Evolutionary conservation across 306 rosid genomes (phyloP), one percentile per base, ranked within the genome.

Genomic region (Rosa chinensis): DNA sequence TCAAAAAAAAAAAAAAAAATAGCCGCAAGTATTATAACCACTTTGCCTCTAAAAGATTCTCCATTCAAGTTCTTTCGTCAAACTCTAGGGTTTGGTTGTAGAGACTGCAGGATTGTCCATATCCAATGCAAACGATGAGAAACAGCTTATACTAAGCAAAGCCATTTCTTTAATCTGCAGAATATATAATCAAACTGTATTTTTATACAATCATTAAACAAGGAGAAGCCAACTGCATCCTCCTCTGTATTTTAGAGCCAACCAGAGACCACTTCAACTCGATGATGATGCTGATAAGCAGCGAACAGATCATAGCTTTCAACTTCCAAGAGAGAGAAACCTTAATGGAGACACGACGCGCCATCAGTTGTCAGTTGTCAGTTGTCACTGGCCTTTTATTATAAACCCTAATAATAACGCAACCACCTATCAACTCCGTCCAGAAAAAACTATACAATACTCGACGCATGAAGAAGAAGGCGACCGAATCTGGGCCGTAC

Each of bases 311-410:
- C 6, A 49, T 20, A 23, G 23, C 2, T 8, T 18, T 20, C 39
- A 7, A 63, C 48, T 32, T 7, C n/a, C 5, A 43, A 48, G 77
- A 66, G 70, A 73, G 66, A 77, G 74, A 81, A 77, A 81, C 85
- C 87, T 81, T 78, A 84, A 78, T 74, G 85, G 77, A 67, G 87
- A 84, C 82, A 59, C 66, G 21, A 14, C 69, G 0, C 43, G 0
- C 2, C 45, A 78, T 49, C 88, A 74, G 78, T 70, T 52, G 76
- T 61, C 77, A 47, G 76, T 70, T 52, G 76, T 61, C 77, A 47
- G 35, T n/a, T 64, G 77, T 45, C 76, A 53, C 35, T 40, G 14
- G 43, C 23, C 35, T 43, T n/a, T 20, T 25, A 8, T 52, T 48
- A 18, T 35, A 35, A 53, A 37, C 6, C 59, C 23, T 55, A 73